These are phyloP conservation scores for Bipolaris bicolor DNA, from an alignment of 2,329 filamentous ascomycete species.

Conservation along the genomic window DNA sequence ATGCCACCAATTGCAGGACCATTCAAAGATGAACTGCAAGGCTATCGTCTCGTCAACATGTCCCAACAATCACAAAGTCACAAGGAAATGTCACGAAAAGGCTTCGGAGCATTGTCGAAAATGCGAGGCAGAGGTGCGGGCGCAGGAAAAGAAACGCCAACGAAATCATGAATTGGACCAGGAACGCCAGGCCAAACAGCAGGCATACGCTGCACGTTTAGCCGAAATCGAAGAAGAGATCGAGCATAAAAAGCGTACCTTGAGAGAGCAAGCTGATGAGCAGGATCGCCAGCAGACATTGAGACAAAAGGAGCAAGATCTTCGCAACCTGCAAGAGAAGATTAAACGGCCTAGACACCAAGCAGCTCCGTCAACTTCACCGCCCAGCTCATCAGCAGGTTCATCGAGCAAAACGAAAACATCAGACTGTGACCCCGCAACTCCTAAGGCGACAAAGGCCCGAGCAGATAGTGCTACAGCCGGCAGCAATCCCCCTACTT, in stretches of 20 bases:
- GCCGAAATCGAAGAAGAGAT: conserved; percentile 62
- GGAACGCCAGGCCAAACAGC: conserved; percentile 54
- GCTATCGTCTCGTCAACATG: conserved; percentile 58
- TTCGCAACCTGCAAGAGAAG: conserved; percentile 50
- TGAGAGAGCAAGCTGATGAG: conserved; percentile 56
- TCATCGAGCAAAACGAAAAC: not conserved
- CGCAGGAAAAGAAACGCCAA: conserved; percentile 52
- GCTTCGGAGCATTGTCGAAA: conserved; percentile 52
- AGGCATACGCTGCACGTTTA: conserved; percentile 55
- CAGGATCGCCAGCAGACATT: conserved; percentile 54
- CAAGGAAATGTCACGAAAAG: conserved; percentile 55
- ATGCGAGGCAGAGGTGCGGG: conserved; percentile 61
- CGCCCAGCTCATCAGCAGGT: not conserved
- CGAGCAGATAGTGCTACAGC: not conserved
- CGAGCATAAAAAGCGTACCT: conserved; percentile 53
- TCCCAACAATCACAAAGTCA: conserved; percentile 57
- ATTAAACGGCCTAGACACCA: conserved; percentile 4
- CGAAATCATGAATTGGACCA: conserved; percentile 60
- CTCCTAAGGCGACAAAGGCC: not conserved
- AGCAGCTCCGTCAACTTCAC: not conserved
- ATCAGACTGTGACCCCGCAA: not conserved
- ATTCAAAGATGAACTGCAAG: conserved; percentile 61
- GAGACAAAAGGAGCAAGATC: conserved; percentile 55
- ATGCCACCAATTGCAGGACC: conserved; percentile 68
- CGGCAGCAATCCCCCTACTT: not conserved